phyloP scores from a whole-genome alignment of 2,329 filamentous ascomycete species.

The Aureobasidium sp. region DNA sequence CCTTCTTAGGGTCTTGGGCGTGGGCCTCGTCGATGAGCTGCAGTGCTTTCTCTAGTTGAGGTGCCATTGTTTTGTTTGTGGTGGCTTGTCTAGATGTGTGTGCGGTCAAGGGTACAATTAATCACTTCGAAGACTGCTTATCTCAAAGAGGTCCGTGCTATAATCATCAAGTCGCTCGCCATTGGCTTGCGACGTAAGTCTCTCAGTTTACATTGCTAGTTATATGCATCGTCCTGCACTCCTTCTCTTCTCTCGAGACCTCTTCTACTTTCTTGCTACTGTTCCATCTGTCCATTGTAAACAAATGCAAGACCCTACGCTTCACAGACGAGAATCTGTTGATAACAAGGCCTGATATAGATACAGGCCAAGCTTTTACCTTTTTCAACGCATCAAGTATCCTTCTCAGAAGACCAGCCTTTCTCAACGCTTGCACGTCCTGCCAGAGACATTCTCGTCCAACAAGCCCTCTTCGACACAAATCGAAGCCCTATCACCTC shows the following conservation, averaged over 20 bases:
- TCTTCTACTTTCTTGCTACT: background rate
- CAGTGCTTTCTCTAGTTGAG: constrained; percentile 42
- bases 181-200: background rate
- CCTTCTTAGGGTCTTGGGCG: constrained; percentile 55
- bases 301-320: background rate
- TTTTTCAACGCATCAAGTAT: background rate
- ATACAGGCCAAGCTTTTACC: background rate
- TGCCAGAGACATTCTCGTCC: background rate
- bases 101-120: background rate
- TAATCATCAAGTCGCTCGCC: background rate
- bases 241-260: background rate
- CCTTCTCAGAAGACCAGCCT: background rate
- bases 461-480: background rate
- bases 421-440: background rate
- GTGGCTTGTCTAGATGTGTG: background rate
- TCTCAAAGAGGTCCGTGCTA: constrained; percentile 10
- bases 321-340: background rate
- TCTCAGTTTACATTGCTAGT: background rate
- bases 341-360: background rate
- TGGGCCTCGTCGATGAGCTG: constrained; percentile 67
- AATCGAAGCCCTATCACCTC: background rate
- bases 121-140: background rate
- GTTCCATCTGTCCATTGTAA: background rate
- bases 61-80: constrained; percentile 11
- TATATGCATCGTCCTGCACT: background rate